phyloP scores from a whole-genome alignment of 179 eudicot species.

The Silene coronaria region DNA sequence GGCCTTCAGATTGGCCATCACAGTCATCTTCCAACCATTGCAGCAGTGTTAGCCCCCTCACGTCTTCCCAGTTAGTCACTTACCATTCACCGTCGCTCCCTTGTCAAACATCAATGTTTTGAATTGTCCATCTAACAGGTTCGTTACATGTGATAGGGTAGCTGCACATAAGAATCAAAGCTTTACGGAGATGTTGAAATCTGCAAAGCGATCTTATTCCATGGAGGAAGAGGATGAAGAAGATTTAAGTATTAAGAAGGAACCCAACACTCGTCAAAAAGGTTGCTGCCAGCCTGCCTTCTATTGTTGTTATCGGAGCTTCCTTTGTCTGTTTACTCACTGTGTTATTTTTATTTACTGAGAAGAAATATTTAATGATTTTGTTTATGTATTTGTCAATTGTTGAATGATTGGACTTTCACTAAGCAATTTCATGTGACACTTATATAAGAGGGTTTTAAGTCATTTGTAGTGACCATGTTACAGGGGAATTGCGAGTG shows the following conservation, averaged over 20 bases:
- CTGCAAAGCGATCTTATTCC: constrained; percentile 53
- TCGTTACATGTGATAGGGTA: constrained; percentile 40
- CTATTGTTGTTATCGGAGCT: background rate
- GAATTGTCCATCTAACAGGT: constrained; percentile 3
- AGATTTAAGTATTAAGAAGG: constrained; percentile 52
- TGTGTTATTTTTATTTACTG: too few relatives aligned
- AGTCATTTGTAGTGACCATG: background rate
- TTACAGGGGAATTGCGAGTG: constrained; percentile 60
- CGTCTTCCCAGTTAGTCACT: constrained; percentile 76
- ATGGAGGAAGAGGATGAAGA: constrained; percentile 71
- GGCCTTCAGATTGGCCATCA: constrained; percentile 62
- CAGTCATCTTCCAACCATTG: constrained; percentile 57
- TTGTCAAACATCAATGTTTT: background rate
- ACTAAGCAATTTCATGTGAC: background rate
- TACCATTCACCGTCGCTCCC: constrained; percentile 11
- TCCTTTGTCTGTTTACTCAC: too few relatives aligned
- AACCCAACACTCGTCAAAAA: constrained; percentile 42
- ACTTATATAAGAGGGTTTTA: background rate
- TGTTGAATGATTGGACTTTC: background rate
- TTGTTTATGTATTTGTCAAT: background rate
- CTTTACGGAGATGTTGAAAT: constrained; percentile 72
- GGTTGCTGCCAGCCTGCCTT: constrained; percentile 29
- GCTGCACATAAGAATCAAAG: constrained; percentile 49
- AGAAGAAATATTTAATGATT: too few relatives aligned
- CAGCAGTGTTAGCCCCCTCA: constrained; percentile 55